Conservation (phyloP, 1,284 basidiomycete species). For the Ustilago nuda region DNA sequence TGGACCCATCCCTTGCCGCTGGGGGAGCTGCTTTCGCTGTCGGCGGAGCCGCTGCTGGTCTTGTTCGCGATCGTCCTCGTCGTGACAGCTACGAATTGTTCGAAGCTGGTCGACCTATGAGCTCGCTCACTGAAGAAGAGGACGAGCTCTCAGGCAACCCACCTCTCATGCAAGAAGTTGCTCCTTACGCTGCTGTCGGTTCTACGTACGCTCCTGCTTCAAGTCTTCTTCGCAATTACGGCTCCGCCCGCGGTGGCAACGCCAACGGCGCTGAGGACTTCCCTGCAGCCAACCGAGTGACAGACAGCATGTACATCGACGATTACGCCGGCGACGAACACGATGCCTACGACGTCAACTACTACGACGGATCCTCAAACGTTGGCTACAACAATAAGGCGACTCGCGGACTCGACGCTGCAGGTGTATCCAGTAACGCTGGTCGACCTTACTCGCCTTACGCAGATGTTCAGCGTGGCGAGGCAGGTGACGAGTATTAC, state of each 20-base stretch:
- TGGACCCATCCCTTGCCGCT: constrained; percentile 15
- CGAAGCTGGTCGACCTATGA: constrained; percentile 38
- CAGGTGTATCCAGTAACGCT: constrained; percentile 13
- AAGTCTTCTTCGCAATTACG: constrained; percentile 41
- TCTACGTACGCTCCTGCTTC: constrained; percentile 14
- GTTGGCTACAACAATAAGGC: constrained; percentile 49
- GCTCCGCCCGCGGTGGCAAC: constrained; percentile 23
- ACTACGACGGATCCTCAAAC: constrained; percentile 48
- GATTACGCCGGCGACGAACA: constrained; percentile 36
- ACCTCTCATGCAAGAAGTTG: constrained; percentile 48
- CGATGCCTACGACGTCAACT: constrained; percentile 46
- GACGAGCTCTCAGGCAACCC: constrained; percentile 18
- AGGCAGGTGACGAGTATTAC: constrained; percentile 11
- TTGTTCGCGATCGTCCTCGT: constrained; percentile 29
- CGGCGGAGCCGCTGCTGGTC: constrained; percentile 37
- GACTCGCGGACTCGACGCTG: constrained; percentile 41
- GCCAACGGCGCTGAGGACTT: constrained; percentile 6
- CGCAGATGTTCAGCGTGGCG: constrained; percentile 40
- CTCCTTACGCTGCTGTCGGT: constrained; percentile 28
- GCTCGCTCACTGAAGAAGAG: constrained; percentile 32
- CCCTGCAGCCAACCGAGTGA: constrained; percentile 23
- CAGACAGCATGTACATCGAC: constrained; percentile 33
- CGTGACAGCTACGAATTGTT: constrained; percentile 41
- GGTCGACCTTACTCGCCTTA: constrained; percentile 47
- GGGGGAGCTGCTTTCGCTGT: constrained; percentile 42